Conservation (phyloP, 2,329 filamentous ascomycete genomes). For the Botrytis sinoallii region DNA sequence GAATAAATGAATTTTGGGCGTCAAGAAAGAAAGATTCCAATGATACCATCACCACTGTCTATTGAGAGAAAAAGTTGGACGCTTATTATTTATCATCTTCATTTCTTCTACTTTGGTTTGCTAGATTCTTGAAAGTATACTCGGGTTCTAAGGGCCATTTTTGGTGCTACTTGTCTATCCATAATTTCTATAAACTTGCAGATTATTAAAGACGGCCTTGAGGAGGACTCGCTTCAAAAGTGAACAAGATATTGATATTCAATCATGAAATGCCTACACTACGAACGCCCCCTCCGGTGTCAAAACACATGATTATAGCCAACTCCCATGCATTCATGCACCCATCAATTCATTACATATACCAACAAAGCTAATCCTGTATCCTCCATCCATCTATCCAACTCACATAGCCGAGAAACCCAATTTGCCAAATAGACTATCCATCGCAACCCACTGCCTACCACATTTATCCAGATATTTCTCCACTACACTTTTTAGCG, state of each 20-base stretch:
- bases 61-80: too few species aligned
- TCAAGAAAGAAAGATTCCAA: too few species aligned
- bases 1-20: too few species aligned
- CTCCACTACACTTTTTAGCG: conserved; percentile 74
- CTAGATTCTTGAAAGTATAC: too few species aligned
- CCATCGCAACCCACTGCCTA: conserved; percentile 91
- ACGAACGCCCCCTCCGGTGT: not conserved
- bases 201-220: too few species aligned
- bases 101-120: too few species aligned
- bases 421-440: conserved; percentile 72
- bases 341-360: conserved; percentile 2
- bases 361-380: not conserved
- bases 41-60: too few species aligned
- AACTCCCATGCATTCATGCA: conserved; percentile 7
- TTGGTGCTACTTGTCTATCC: too few species aligned
- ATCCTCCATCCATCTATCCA: not conserved
- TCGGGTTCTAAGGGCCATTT: fast-evolving
- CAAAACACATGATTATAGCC: not conserved
- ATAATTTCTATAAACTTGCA: too few species aligned
- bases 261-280: not conserved
- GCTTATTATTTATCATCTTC: too few species aligned
- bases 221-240: not conserved
- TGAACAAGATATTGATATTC: not conserved
- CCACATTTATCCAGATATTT: conserved; percentile 86
- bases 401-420: conserved; percentile 44